Base-by-base conservation (phyloP, 2,329 filamentous ascomycete species). In the Myriangium duriaei region DNA sequence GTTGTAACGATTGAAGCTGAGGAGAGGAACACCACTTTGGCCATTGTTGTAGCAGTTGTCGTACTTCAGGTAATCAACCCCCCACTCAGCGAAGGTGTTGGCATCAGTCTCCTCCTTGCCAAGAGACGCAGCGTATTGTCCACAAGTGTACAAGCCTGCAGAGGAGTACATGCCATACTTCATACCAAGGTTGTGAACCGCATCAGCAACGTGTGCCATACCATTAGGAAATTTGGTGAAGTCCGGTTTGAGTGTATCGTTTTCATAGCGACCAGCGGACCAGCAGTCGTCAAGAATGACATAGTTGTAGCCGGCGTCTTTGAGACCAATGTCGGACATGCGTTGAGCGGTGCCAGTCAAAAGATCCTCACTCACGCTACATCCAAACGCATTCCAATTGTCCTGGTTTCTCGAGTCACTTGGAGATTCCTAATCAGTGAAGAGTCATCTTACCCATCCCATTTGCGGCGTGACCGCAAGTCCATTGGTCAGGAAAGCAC, bases 11-110 rank as follows among this genome's bases (percentile, higher is more conserved):
- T 63, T 57, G 43, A 59, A 66, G 3, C 62, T 63, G 24, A 67
- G 49, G 41, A 63, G 55, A 0, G 63, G 58, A 2, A 59, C 67
- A 10, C 68, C 66, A 12, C 61, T 63, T 39, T 68, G 62, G 5
- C 69, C 69, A 42, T 65, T 57, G 44, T 72, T 71, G 50, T 62
- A 71, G 55, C 70, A 74, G 48, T 73, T 73, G 52, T 73, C 69
- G 32, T 44, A 44, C 49, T 72, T 69, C 14, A 69, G 49, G 45
- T 69, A 70, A 42, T 62, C 64, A 19, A 71, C 64, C 1, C 64
- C 68, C 64, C 68, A 70, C 11, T 52, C 54, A 1, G 70, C 69
- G 49, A 64, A 73, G 0, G 63, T 60, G 11, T 65, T 51, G 1
- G 71, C 71, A 50, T 75, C 71, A 17, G 65, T 58, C 21, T 62